A percentile compares a stretch with the other conserved stretches of the same genome.
Conservation (phyloP, 805 yeast species). For the Candida adriatica region DNA sequence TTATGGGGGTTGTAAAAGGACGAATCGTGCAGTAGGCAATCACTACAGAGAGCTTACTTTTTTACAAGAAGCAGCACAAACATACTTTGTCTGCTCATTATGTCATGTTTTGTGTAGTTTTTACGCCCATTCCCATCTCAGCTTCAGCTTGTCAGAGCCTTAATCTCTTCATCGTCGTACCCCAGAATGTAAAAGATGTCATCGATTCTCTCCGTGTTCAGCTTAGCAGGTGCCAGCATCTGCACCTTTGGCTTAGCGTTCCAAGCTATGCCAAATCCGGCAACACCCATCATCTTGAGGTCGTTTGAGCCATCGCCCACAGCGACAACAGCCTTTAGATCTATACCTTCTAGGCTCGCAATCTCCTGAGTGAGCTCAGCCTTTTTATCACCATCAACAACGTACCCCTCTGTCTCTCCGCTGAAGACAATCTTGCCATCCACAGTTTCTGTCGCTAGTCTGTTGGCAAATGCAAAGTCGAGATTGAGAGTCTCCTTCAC, state of each 20-base stretch:
- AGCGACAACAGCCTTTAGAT: slow-evolving; percentile 56
- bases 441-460: slow-evolving; percentile 41
- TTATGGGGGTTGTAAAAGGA: slow-evolving; percentile 73
- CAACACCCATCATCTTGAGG: slow-evolving; percentile 81
- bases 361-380: slow-evolving; percentile 63
- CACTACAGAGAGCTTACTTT: too few relatives aligned
- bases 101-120: too few relatives aligned
- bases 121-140: too few relatives aligned
- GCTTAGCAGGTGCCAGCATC: slow-evolving; percentile 67
- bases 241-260: slow-evolving; percentile 95
- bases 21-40: slow-evolving; percentile 25
- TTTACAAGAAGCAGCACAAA: too few relatives aligned
- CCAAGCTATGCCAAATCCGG: slow-evolving; percentile 96
- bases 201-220: slow-evolving; percentile 65
- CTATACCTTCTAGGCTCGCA: slow-evolving; percentile 47
- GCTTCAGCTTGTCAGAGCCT: too few relatives aligned
- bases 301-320: slow-evolving; percentile 99
- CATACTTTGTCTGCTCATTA: too few relatives aligned
- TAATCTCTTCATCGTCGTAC: slow-evolving; percentile 49
- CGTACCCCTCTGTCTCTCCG: slow-evolving; percentile 72
- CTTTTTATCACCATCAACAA: slow-evolving; percentile 83
- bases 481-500: slow-evolving; percentile 61
- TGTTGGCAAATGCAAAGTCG: slow-evolving; percentile 88
- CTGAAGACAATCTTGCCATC: slow-evolving; percentile 44
- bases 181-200: slow-evolving; percentile 84